Conservation (phyloP, 2,329 filamentous ascomycete genomes). For the Clarireedia monteithiana region DNA sequence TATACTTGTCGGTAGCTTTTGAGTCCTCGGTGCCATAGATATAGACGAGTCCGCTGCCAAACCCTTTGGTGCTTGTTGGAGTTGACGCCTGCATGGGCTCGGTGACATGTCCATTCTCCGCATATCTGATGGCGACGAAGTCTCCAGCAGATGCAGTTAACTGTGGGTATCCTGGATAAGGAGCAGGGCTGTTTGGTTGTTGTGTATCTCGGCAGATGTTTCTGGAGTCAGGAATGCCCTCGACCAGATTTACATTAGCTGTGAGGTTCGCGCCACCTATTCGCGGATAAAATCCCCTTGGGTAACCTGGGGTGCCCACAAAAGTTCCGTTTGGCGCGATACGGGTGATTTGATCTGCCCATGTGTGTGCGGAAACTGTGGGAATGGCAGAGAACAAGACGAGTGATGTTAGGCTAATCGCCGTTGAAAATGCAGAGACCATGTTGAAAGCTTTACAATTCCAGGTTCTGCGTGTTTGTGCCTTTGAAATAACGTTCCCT, state of each 20-base stretch:
- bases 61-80: constrained; percentile 38
- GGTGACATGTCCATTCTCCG: constrained; percentile 72
- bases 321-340: constrained; percentile 70
- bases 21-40: constrained; percentile 62
- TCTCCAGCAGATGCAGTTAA: constrained; percentile 48
- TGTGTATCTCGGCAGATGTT: constrained; percentile 36
- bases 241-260: constrained; percentile 40
- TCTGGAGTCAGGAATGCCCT: neutral
- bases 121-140: constrained; percentile 57
- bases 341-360: constrained; percentile 70
- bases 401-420: constrained; percentile 10
- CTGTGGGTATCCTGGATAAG: constrained; percentile 9
- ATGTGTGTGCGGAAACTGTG: constrained; percentile 38
- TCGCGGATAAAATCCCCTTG: constrained; percentile 62
- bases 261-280: constrained; percentile 42
- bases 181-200: constrained; percentile 22
- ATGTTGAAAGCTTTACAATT: constrained; percentile 4
- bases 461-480: constrained; percentile 5
- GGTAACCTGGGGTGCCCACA: constrained; percentile 61
- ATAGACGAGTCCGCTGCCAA: constrained; percentile 63
- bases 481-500: constrained; percentile 2
- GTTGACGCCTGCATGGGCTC: constrained; percentile 38
- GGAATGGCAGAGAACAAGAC: constrained; percentile 12
- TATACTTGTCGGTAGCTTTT: constrained; percentile 44
- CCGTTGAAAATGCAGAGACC: neutral